A percentile compares a stretch with the other conserved stretches of the same genome.
These are phyloP conservation scores for Alternaria conjuncta DNA, from an alignment of 2,329 filamentous ascomycete genomes.

Conservation along the genomic window DNA sequence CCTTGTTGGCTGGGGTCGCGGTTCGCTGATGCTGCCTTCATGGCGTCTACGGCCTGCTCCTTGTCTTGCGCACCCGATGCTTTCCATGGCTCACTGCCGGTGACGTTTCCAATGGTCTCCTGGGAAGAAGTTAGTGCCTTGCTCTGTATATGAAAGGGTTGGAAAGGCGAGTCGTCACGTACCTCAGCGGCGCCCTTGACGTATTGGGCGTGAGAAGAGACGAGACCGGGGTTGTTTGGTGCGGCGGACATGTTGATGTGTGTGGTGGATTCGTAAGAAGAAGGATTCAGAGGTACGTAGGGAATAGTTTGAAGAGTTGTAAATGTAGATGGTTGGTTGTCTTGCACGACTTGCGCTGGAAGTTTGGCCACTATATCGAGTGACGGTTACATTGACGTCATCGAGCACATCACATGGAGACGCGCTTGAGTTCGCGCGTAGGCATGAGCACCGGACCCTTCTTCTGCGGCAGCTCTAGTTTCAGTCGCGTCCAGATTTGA, in stretches of 20 bases:
- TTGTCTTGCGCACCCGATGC: conserved; percentile 69
- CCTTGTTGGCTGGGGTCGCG: conserved; percentile 62
- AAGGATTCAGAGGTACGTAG: background rate
- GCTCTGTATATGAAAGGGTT: background rate
- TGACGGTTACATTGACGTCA: conserved; percentile 13
- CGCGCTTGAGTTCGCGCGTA: conserved; percentile 6
- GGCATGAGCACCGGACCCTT: conserved; percentile 1
- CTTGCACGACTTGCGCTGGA: background rate
- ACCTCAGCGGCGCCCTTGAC: conserved; percentile 73
- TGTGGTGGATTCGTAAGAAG: background rate
- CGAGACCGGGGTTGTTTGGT: conserved; percentile 61
- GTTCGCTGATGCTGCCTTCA: conserved; percentile 66
- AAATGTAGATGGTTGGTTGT: background rate
- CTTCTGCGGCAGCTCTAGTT: background rate
- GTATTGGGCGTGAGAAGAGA: conserved; percentile 70
- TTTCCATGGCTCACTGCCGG: conserved; percentile 69
- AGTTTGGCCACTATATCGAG: conserved; percentile 4
- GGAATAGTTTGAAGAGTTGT: background rate
- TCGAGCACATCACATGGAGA: conserved; percentile 10
- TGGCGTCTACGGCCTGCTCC: conserved; percentile 64
- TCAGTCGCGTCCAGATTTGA: background rate
- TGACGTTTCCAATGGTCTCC: conserved; percentile 67
- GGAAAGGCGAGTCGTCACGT: conserved; percentile 18
- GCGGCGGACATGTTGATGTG: conserved; percentile 31
- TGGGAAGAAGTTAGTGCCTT: conserved; percentile 30